Evolutionary conservation across 768 basidiomycete genomes (phyloP).

Genomic region (Baorangia bicolor): DNA sequence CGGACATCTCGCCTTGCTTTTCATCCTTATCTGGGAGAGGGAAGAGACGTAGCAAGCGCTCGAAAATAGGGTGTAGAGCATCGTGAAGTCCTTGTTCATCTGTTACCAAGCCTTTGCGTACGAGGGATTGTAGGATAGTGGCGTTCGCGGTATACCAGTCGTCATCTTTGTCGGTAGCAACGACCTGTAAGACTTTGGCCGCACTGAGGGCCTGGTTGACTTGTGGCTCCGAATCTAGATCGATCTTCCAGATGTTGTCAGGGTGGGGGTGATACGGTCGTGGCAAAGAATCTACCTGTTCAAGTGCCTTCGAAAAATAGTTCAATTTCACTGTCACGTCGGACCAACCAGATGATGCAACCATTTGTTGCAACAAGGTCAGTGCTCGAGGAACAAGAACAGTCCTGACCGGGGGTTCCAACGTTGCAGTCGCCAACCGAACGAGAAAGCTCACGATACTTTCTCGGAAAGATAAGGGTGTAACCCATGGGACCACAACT

Average conservation of each 20-base stretch:
- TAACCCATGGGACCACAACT: conserved; percentile 55
- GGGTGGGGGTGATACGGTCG: neutral
- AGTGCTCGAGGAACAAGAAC: conserved; percentile 63
- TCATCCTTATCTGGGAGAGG: conserved; percentile 81
- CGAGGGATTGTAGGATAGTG: conserved; percentile 69
- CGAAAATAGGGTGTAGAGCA: conserved; percentile 77
- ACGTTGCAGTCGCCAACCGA: conserved; percentile 74
- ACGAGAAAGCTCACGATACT: conserved; percentile 94
- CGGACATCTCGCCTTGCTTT: conserved; percentile 63
- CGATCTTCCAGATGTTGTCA: conserved; percentile 48
- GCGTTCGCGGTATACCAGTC: conserved; percentile 79
- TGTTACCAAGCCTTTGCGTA: conserved; percentile 82
- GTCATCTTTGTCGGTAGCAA: conserved; percentile 79
- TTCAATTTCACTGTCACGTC: conserved; percentile 90
- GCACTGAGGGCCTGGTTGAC: conserved; percentile 72
- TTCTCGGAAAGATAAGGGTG: conserved; percentile 79
- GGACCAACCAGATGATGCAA: conserved; percentile 82
- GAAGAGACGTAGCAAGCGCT: conserved; percentile 71
- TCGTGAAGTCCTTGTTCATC: conserved; percentile 83
- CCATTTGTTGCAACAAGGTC: conserved; percentile 68
- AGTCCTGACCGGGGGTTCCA: conserved; percentile 41
- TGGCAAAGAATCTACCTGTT: conserved; percentile 50
- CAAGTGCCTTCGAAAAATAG: conserved; percentile 83
- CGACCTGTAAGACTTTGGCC: conserved; percentile 85
- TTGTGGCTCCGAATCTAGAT: conserved; percentile 64